Base-by-base conservation (phyloP, 495 filamentous ascomycete genomes). In the Daldinia decipiens region DNA sequence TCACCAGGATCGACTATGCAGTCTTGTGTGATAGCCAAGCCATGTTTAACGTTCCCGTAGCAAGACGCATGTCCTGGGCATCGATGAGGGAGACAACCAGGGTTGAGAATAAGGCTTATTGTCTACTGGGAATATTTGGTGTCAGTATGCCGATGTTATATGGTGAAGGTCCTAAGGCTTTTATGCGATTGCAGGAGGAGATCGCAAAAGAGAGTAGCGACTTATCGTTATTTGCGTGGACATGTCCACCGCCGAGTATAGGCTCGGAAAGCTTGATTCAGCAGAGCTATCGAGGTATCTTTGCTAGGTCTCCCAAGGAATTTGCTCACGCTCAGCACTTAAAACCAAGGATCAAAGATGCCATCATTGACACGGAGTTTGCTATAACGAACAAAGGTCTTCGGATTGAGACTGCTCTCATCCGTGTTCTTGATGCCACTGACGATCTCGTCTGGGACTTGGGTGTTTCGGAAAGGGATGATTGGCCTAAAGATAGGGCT, bases 61-160 rank as follows among this genome's bases (percentile, higher is more conserved):
- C 61, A 15, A 36, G 58, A n/a, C 56, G 68, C 0, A 76, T 76
- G 71, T 69, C 64, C 19, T 77, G 65, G 71, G 62, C 68, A 6
- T 63, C 71, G 15, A 40, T 52, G 38, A 53, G 74, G 26, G n/a
- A 70, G 47, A 76, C 71, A 6, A 72, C 71, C 0, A 43, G 74
- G 27, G 34, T 67, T 17, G 71, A 76, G 45, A 68, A 78, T 60
- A 39, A 67, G 45, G 68, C 72, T 39, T 75, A 75, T 47, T 74
- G 72, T 38, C 39, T 75, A 12, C 27, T 75, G 36, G 76, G 72
- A 12, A 15, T 77, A 50, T 75, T 77, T 43, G 65, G 53, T 29
- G 74, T 77, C 12, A 73, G 65, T 43, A 77, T 77, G 74, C 75
- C 74, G 7, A 59, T 76, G 15, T 21, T 75, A 11, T 76, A 76